Evolutionary conservation across 202 grass and related monocot genomes (phyloP), one percentile per base, ranked within the genome.

Genomic region (Panicum virgatum): DNA sequence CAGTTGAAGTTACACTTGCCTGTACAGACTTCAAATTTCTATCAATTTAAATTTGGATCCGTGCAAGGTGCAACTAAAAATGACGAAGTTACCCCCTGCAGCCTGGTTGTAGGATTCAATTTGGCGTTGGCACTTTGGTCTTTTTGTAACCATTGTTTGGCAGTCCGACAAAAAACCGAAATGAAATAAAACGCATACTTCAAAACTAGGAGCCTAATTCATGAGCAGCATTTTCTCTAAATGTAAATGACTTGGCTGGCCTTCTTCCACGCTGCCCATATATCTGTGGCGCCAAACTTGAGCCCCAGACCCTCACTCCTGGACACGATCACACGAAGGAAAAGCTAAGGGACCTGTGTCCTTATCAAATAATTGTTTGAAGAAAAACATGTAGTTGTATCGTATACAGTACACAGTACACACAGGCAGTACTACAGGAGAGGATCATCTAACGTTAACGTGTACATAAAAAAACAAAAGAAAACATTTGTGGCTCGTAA

Each of bases 401-500:
- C 4, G 32, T 34, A 34, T n/a, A n/a, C n/a, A n/a, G n/a, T n/a
- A n/a, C 4, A 34, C 32, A 34, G 32, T 34, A 34, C 32, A 45
- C 20, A 48, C 3, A n/a, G n/a, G n/a, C n/a, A n/a, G n/a, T n/a
- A n/a, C n/a, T n/a, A n/a, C n/a, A 34, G 29, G 32, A 79, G 25
- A 23, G 36, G 4, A 58, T 74, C 73, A 53, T 70, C 14, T 22
- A n/a, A n/a, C 19, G 51, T n/a, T n/a, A n/a, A n/a, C 42, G 65
- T 75, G 36, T 44, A 39, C 59, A 67, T 5, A 46, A 78, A 56
- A 34, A 12, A 37, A 50, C 29, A 62, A 72, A 26, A 58, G 25
- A 15, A 87, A 78, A 29, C 62, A 77, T 39, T 71, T 85, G 87
- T 85, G 87, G 83, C 65, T 78, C 3, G 18, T 27, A 85, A 72